Evolutionary conservation across 2,329 filamentous ascomycete species (phyloP).

Genomic region (Davidsoniella australis): DNA sequence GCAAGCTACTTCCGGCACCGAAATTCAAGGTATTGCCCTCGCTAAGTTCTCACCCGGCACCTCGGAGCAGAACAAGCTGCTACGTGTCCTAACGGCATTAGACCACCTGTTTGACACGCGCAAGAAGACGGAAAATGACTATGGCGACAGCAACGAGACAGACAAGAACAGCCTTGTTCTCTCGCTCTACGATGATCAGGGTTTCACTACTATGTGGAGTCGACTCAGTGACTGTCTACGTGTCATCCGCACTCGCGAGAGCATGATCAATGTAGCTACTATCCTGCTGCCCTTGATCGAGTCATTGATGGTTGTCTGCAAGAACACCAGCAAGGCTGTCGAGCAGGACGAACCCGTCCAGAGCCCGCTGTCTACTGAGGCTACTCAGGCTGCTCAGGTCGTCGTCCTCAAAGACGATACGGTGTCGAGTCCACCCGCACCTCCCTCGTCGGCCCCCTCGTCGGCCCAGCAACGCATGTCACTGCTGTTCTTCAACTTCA

Average conservation of each 20-base stretch:
- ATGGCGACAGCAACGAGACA: constrained; percentile 48
- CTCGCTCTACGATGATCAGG: constrained; percentile 76
- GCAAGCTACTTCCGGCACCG: constrained; percentile 72
- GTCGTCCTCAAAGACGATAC: background rate
- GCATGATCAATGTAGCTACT: constrained; percentile 92
- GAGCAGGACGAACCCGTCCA: constrained; percentile 17
- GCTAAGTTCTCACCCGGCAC: constrained; percentile 92
- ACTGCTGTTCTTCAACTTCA: constrained; percentile 89
- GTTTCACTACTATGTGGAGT: constrained; percentile 80
- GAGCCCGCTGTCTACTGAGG: background rate
- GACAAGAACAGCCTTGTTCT: constrained; percentile 74
- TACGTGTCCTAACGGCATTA: constrained; percentile 80
- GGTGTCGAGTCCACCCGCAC: constrained; percentile 27
- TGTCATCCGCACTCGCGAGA: constrained; percentile 78
- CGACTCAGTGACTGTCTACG: constrained; percentile 78
- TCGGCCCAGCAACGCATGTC: constrained; percentile 68
- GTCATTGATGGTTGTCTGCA: constrained; percentile 97
- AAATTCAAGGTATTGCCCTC: constrained; percentile 85
- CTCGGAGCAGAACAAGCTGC: constrained; percentile 89
- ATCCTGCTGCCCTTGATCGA: constrained; percentile 90
- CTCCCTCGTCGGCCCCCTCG: constrained; percentile 45
- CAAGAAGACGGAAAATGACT: constrained; percentile 37
- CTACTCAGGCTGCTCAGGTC: background rate
- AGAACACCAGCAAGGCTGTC: constrained; percentile 77
- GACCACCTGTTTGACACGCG: constrained; percentile 91